Percentiles rank a stretch among this genome's conserved stretches.
These are phyloP conservation scores for Trametes cinnabarina DNA, from an alignment of 768 basidiomycete species.

Conservation along the genomic window DNA sequence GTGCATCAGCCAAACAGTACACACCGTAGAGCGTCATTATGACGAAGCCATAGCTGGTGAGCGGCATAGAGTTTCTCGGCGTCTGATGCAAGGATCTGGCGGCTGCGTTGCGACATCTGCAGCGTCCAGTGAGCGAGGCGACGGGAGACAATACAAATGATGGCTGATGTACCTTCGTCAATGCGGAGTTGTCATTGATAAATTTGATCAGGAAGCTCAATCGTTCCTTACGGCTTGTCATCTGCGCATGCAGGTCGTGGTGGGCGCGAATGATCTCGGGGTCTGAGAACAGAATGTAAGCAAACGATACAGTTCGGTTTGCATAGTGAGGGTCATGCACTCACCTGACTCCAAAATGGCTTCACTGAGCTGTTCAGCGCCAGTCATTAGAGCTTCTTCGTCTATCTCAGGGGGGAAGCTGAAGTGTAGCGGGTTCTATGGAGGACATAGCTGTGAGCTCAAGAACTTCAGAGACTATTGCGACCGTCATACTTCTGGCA, in stretches of 20 bases:
- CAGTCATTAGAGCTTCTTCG: slow-evolving; percentile 74
- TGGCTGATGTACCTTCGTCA: slow-evolving; percentile 55
- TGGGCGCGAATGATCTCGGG: slow-evolving; percentile 65
- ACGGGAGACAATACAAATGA: not conserved
- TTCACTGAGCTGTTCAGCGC: slow-evolving; percentile 71
- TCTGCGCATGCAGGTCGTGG: slow-evolving; percentile 77
- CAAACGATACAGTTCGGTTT: not conserved
- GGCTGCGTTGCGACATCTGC: slow-evolving; percentile 78
- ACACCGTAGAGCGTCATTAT: slow-evolving; percentile 67
- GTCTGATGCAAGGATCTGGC: slow-evolving; percentile 73
- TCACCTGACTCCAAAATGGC: slow-evolving; percentile 73
- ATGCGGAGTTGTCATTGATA: slow-evolving; percentile 81
- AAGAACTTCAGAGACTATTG: not conserved
- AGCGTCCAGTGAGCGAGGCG: not conserved
- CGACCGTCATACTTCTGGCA: slow-evolving; percentile 48
- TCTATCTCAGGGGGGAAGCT: slow-evolving; percentile 80
- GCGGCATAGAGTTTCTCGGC: slow-evolving; percentile 86
- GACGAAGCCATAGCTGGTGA: slow-evolving; percentile 75
- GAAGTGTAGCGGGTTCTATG: slow-evolving; percentile 74
- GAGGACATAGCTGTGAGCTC: too few relatives aligned
- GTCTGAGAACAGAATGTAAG: slow-evolving; percentile 40
- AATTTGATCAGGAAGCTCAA: slow-evolving; percentile 85
- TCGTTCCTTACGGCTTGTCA: slow-evolving; percentile 70
- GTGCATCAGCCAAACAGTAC: slow-evolving; percentile 24
- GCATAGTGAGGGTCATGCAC: slow-evolving; percentile 5